phyloP scores from a whole-genome alignment of 1,284 basidiomycete species.

The Sporisorium scitamineum region DNA sequence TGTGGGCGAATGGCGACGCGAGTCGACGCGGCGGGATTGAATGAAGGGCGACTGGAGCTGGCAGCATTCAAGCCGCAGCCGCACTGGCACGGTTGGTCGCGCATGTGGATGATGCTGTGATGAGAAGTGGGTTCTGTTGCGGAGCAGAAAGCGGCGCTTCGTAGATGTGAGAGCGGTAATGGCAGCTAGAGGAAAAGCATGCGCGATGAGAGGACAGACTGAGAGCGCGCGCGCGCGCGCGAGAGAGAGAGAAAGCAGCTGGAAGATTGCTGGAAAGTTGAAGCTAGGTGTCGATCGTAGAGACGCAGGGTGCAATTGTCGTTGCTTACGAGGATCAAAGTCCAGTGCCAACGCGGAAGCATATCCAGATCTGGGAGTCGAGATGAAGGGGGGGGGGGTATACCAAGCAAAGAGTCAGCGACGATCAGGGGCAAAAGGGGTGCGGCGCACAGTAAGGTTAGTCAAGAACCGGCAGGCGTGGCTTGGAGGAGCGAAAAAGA shows the following conservation, averaged over 20 bases:
- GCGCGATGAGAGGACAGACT: neutral
- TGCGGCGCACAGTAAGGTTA: neutral
- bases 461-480: neutral
- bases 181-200: slow-evolving; percentile 3
- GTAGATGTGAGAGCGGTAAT: neutral
- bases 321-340: neutral
- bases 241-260: neutral
- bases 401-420: neutral
- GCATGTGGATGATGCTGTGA: slow-evolving; percentile 6
- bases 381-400: neutral
- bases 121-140: neutral
- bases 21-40: neutral
- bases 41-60: slow-evolving; percentile 22
- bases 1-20: neutral
- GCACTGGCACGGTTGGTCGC: slow-evolving; percentile 22
- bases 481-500: neutral
- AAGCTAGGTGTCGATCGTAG: neutral
- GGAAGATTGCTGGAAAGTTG: neutral
- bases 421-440: slow-evolving; percentile 1
- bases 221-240: neutral
- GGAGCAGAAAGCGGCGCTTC: neutral
- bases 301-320: neutral
- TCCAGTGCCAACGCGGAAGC: neutral
- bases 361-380: neutral
- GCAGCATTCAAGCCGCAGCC: slow-evolving; percentile 34